Conservation (phyloP, 2,329 filamentous ascomycete genomes). For the Cladosporium austrohemisphaericum region DNA sequence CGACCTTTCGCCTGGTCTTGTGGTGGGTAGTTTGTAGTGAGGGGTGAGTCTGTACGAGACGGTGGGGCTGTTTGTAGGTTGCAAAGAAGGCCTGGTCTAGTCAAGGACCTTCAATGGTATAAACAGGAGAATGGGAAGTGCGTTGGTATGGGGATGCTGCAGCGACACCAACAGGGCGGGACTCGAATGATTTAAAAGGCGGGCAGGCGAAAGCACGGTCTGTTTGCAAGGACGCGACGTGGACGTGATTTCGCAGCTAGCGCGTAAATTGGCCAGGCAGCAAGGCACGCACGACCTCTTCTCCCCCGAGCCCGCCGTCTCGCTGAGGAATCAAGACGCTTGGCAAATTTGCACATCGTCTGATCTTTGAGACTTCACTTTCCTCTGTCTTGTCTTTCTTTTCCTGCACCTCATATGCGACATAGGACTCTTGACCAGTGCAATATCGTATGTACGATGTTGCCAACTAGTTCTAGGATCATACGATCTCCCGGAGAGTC, state of each 20-base stretch:
- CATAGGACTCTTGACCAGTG: too few relatives aligned
- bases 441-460: too few relatives aligned
- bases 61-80: conserved; percentile 4
- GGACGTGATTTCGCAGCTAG: not conserved
- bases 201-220: not conserved
- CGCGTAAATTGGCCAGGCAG: conserved; percentile 7
- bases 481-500: too few relatives aligned
- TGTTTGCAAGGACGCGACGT: conserved; percentile 10
- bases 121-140: not conserved
- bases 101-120: conserved; percentile 1
- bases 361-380: conserved; percentile 10
- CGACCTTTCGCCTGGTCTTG: conserved; percentile 14
- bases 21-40: conserved; percentile 5
- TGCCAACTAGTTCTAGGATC: not conserved
- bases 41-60: not conserved
- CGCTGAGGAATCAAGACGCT: conserved; percentile 3
- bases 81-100: not conserved
- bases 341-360: conserved; percentile 11
- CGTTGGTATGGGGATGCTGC: conserved; percentile 15
- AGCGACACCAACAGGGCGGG: conserved; percentile 3
- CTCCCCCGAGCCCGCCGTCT: not conserved
- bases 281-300: not conserved
- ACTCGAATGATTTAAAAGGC: conserved; percentile 12
- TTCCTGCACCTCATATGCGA: too few relatives aligned
- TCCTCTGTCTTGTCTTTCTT: not conserved